Evolutionary conservation across 495 filamentous ascomycete genomes (phyloP), one percentile per base, ranked within the genome.

Genomic region (Talaromyces thailandensis): DNA sequence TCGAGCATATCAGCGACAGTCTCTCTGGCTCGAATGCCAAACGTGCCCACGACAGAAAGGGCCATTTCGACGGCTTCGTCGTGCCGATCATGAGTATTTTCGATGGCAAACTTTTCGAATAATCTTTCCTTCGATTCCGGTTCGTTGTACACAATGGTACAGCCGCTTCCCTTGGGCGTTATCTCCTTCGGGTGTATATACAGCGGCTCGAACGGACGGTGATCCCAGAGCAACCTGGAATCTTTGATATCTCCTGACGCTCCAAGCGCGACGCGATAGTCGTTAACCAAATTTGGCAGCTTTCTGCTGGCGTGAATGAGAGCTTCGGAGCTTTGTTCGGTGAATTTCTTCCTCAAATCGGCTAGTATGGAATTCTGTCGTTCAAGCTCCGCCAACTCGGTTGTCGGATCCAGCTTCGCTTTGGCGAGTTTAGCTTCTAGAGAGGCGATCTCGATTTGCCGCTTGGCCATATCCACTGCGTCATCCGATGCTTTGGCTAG

Each of bases 201-300:
- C 50, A 89, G 67, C 4, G 84, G 81, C 23, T 88, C 83, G 51
- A 79, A 84, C 7, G 71, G 73, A 26, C 89, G 85, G 4, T 80
- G 82, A 67, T 92, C 88, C 84, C 84, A 91, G 56, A 73, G 62
- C 2, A 91, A 72, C 5, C 80, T 40, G 0, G 80, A 79, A 4
- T 83, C 76, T 35, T 57, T 57, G 55, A 57, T 57, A 35, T 57
- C 8, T 73, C 63, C 53, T 77, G 75, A 8, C 64, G 63, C 18
- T 77, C 74, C 18, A 73, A 60, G 56, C 78, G 70, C 32, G 75
- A 66, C 61, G 83, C 83, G 66, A 85, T 82, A 51, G 73, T 75
- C 45, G 68, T 64, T 14, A 72, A 68, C 3, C 68, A 14, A 4
- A 70, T 63, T 3, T 66, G 50, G 16, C 64, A 18, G n/a, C 69